Percentiles rank a stretch among this genome's conserved stretches.
Conservation (phyloP, 2,329 filamentous ascomycete species). For the Cladosporium sp. region DNA sequence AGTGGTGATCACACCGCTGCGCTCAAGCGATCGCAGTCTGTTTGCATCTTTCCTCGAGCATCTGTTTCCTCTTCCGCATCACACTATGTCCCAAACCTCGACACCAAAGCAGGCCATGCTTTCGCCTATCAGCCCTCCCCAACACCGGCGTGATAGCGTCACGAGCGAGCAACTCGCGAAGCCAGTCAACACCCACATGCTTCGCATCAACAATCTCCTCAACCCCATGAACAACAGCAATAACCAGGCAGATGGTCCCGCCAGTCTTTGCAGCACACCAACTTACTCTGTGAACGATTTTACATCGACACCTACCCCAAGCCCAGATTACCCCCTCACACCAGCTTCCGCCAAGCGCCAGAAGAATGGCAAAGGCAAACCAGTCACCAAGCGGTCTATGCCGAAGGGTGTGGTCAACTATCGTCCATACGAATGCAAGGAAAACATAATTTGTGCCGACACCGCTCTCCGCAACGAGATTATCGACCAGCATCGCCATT, state of each 20-base stretch:
- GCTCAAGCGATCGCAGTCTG: neutral
- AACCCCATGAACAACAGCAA: slow-evolving; percentile 35
- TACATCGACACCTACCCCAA: slow-evolving; percentile 28
- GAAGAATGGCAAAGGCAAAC: slow-evolving; percentile 66
- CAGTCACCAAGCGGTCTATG: slow-evolving; percentile 61
- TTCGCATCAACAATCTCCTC: slow-evolving; percentile 45
- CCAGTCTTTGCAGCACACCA: slow-evolving; percentile 31
- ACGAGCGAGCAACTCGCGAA: slow-evolving; percentile 23
- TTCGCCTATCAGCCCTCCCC: slow-evolving; percentile 25
- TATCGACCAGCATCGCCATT: slow-evolving; percentile 59
- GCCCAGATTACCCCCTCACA: slow-evolving; percentile 27
- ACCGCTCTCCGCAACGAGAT: slow-evolving; percentile 44
- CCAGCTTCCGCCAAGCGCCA: slow-evolving; percentile 39
- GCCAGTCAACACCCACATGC: slow-evolving; percentile 30
- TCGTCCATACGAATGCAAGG: slow-evolving; percentile 65
- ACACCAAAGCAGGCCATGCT: slow-evolving; percentile 22
- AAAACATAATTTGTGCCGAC: slow-evolving; percentile 15
- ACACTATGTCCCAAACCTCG: slow-evolving; percentile 25
- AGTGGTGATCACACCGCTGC: slow-evolving; percentile 22
- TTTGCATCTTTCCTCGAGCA: slow-evolving; percentile 6
- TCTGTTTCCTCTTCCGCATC: slow-evolving; percentile 8
- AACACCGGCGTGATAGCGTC: slow-evolving; percentile 22
- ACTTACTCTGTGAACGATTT: slow-evolving; percentile 27
- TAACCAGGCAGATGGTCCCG: slow-evolving; percentile 23
- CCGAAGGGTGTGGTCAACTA: slow-evolving; percentile 70